Percentiles rank a stretch among this genome's conserved stretches.
Evolutionary conservation across 2,329 filamentous ascomycete species (phyloP).

Genomic region (Alternaria consortialis): DNA sequence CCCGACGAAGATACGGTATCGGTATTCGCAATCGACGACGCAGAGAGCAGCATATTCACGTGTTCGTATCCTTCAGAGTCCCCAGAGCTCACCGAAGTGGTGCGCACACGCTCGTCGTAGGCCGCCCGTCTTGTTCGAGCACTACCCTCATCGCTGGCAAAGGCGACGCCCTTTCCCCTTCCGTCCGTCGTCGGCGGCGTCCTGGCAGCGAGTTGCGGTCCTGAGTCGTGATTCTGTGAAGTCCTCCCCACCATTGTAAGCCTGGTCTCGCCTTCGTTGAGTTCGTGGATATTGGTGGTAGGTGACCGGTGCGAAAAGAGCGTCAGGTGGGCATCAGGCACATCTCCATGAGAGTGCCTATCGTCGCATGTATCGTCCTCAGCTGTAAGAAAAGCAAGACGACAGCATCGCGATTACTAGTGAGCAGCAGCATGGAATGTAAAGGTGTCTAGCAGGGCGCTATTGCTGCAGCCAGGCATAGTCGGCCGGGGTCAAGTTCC

Average conservation of each 20-base stretch:
- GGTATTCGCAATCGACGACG: constrained; percentile 40
- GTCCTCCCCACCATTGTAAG: constrained; percentile 37
- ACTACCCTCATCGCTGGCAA: constrained; percentile 30
- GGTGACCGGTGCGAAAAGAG: constrained; percentile 9
- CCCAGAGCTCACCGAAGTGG: constrained; percentile 31
- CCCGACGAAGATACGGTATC: constrained; percentile 42
- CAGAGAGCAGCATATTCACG: constrained; percentile 40
- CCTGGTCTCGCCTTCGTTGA: constrained; percentile 5
- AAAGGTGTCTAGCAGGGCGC: constrained; percentile 11
- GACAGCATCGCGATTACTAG: constrained; percentile 4
- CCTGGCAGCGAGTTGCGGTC: constrained; percentile 20
- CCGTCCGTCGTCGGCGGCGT: constrained; percentile 21
- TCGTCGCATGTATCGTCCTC: constrained; percentile 3
- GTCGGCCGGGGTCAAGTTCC: constrained; percentile 11
- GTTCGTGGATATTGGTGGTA: not conserved
- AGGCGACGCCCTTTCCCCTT: constrained; percentile 36
- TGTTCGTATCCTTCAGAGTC: constrained; percentile 20
- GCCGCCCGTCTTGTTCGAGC: constrained; percentile 2
- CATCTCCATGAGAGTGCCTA: constrained; percentile 2
- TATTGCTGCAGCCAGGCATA: constrained; percentile 15
- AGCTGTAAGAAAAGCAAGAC: constrained; percentile 11
- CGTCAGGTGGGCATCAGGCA: constrained; percentile 4
- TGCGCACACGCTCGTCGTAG: constrained; percentile 16
- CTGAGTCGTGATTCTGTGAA: constrained; percentile 10
- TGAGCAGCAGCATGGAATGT: not conserved